These are phyloP conservation scores for Hygrophoropsis aurantiaca DNA, from an alignment of 768 basidiomycete genomes.

Conservation along the genomic window DNA sequence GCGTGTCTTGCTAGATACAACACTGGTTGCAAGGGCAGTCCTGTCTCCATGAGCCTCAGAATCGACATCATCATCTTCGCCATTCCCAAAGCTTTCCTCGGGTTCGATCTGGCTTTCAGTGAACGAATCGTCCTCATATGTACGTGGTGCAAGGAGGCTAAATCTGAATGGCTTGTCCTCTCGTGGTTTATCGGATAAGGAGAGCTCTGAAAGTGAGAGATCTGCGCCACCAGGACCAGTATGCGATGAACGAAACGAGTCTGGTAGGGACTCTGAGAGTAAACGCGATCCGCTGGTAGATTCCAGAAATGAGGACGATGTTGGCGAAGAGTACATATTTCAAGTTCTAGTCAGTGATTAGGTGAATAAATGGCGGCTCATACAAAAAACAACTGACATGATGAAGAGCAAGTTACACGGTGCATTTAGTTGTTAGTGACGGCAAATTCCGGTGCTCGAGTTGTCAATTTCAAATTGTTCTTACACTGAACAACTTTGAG, in stretches of 20 bases:
- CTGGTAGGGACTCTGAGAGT: slow-evolving; percentile 47
- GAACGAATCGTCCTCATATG: slow-evolving; percentile 11
- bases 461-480: too few relatives aligned
- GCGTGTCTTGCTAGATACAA: slow-evolving; percentile 36
- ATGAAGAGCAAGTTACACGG: too few relatives aligned
- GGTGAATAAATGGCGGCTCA: too few relatives aligned
- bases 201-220: slow-evolving; percentile 59
- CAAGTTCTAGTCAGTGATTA: too few relatives aligned
- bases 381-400: too few relatives aligned
- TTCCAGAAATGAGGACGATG: too few relatives aligned
- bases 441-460: too few relatives aligned
- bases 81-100: slow-evolving; percentile 17
- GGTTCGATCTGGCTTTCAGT: slow-evolving; percentile 26
- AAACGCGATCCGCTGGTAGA: slow-evolving; percentile 31
- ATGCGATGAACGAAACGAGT: slow-evolving; percentile 29
- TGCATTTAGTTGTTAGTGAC: too few relatives aligned
- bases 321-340: too few relatives aligned
- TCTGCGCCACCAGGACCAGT: slow-evolving; percentile 48
- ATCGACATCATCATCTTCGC: slow-evolving; percentile 7
- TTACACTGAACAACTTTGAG: too few relatives aligned
- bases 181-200: slow-evolving; percentile 35
- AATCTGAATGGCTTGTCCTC: slow-evolving; percentile 28
- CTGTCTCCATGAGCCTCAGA: slow-evolving; percentile 14
- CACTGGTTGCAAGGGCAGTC: slow-evolving; percentile 22
- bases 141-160: slow-evolving; percentile 30